A percentile compares a stretch with the other conserved stretches of the same genome.
These are phyloP conservation scores for Agaricales sp. DNA, from an alignment of 1,284 basidiomycete species.

Conservation along the genomic window DNA sequence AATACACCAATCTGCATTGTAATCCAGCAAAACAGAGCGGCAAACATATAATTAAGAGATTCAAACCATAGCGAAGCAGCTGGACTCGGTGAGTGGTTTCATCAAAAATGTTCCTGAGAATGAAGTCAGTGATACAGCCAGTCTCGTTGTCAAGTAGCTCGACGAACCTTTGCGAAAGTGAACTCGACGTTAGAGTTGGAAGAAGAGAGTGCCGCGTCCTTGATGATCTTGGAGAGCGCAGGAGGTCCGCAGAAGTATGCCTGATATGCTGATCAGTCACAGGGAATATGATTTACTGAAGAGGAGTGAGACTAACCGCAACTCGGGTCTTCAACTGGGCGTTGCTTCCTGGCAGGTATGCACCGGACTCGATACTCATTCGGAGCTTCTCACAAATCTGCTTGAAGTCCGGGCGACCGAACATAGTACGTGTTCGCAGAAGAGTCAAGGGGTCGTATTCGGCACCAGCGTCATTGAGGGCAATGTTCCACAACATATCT, in stretches of 20 bases:
- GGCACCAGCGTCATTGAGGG: slow-evolving; percentile 74
- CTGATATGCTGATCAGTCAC: slow-evolving; percentile 23
- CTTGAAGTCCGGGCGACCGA: slow-evolving; percentile 82
- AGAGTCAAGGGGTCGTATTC: slow-evolving; percentile 80
- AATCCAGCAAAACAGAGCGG: slow-evolving; percentile 5
- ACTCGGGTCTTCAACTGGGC: slow-evolving; percentile 74
- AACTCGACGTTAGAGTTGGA: slow-evolving; percentile 53
- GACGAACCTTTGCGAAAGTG: slow-evolving; percentile 67
- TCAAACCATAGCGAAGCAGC: slow-evolving; percentile 50
- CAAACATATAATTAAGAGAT: slow-evolving; percentile 28
- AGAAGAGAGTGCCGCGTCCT: slow-evolving; percentile 51
- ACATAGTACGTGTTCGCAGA: slow-evolving; percentile 76
- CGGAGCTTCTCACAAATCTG: slow-evolving; percentile 64
- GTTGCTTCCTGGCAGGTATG: slow-evolving; percentile 69
- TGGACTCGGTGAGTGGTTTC: no score
- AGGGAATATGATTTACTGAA: slow-evolving; percentile 6
- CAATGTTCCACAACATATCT: slow-evolving; percentile 86
- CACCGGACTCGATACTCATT: slow-evolving; percentile 66
- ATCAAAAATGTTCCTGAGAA: slow-evolving; percentile 53
- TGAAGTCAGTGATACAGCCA: slow-evolving; percentile 5
- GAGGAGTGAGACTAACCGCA: slow-evolving; percentile 39
- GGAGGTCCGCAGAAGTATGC: slow-evolving; percentile 82
- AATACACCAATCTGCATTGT: neutral
- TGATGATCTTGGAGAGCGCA: slow-evolving; percentile 62
- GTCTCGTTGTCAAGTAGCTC: slow-evolving; percentile 4